A percentile compares a stretch with the other conserved stretches of the same genome.
These are phyloP conservation scores for Pisolithus microcarpus DNA, from an alignment of 768 basidiomycete genomes.

Conservation along the genomic window DNA sequence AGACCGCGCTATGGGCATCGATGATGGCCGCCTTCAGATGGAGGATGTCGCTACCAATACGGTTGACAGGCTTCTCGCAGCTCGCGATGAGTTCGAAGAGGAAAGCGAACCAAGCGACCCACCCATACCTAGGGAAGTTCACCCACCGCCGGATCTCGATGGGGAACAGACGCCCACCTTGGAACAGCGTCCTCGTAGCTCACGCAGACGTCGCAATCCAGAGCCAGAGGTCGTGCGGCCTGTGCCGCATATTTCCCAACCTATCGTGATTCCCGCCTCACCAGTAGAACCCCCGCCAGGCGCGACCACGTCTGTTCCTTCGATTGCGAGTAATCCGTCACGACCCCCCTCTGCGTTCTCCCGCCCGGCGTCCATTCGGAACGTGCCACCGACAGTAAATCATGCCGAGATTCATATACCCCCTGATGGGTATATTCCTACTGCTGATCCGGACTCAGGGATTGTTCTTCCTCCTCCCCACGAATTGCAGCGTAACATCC, in stretches of 20 bases:
- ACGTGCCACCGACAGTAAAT: constrained; percentile 11
- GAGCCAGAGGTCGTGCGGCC: constrained; percentile 6
- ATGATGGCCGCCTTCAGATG: constrained; percentile 13
- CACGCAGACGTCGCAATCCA: constrained; percentile 15
- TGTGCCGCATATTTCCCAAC: constrained; percentile 8
- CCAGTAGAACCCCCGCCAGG: constrained; percentile 4
- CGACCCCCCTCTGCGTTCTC: constrained; percentile 8
- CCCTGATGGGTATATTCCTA: constrained; percentile 47
- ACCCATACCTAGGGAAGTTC: constrained; percentile 10
- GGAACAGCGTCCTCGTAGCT: constrained; percentile 11
- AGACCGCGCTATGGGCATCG: constrained; percentile 10
- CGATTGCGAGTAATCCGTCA: constrained; percentile 11
- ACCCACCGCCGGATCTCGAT: constrained; percentile 19
- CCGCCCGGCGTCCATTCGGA: constrained; percentile 16
- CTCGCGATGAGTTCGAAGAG: constrained; percentile 14
- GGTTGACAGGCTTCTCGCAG: constrained; percentile 22
- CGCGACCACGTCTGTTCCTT: constrained; percentile 4
- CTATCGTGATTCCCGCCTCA: constrained; percentile 6
- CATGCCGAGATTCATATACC: constrained; percentile 26
- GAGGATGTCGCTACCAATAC: constrained; percentile 11
- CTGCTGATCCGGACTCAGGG: constrained; percentile 29
- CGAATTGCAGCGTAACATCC: constrained; percentile 29
- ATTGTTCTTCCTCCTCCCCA: constrained; percentile 48
- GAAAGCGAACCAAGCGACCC: constrained; percentile 11
- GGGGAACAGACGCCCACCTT: constrained; percentile 15